Evolutionary conservation across 148 eudicot genomes (phyloP).

Genomic region (Bassia scoparia): DNA sequence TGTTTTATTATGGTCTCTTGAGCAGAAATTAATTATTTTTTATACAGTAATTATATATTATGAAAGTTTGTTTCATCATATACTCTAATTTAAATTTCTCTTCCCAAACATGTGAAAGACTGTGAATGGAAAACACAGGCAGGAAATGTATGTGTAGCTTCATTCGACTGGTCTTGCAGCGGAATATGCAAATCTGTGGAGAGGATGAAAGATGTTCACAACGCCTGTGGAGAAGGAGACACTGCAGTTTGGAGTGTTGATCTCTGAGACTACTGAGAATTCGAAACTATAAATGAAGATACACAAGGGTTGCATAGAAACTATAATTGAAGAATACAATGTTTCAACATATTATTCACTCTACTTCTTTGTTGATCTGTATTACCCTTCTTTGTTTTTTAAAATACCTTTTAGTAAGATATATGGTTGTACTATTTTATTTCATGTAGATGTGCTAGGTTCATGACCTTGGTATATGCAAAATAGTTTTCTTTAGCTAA

Average conservation of each 20-base stretch:
- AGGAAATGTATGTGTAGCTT: constrained; percentile 77
- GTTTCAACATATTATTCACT: background rate
- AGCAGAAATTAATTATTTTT: background rate
- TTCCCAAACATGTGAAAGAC: constrained; percentile 34
- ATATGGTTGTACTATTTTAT: background rate
- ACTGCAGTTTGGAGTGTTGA: constrained; percentile 59
- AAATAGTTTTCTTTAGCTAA: background rate
- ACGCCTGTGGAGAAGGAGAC: constrained; percentile 73
- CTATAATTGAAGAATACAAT: background rate
- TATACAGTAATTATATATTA: no score
- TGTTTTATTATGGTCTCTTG: background rate
- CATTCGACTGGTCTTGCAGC: constrained; percentile 95
- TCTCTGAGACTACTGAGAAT: constrained; percentile 14
- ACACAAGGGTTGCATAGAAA: background rate
- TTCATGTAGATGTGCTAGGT: background rate
- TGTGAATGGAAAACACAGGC: constrained; percentile 72
- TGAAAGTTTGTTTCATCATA: background rate
- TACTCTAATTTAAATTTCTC: background rate
- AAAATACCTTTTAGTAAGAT: background rate
- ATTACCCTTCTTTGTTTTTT: constrained; percentile 12
- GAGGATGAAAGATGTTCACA: constrained; percentile 70
- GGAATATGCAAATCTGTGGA: constrained; percentile 85
- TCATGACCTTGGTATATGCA: background rate
- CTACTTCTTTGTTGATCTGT: background rate
- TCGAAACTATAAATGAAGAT: background rate